phyloP scores from a whole-genome alignment of 179 eudicot genomes.

The Kewa caespitosa region DNA sequence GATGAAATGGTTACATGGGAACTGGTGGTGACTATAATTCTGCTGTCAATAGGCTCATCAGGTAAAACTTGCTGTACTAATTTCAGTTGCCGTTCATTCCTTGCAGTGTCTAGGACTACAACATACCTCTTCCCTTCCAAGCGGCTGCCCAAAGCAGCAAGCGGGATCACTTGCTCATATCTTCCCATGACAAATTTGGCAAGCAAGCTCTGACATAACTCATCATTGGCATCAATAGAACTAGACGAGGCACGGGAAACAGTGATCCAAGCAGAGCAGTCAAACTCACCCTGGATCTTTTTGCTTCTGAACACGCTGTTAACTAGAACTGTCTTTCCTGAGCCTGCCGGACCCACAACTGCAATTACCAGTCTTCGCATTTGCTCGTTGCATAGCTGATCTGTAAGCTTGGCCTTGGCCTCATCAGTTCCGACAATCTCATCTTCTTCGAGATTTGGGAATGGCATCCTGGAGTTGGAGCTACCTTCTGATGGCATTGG shows the following conservation, averaged over 20 bases:
- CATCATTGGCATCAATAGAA: not conserved
- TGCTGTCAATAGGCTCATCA: slow-evolving; percentile 13
- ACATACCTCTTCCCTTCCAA: not conserved
- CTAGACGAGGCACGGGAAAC: not conserved
- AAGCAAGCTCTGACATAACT: not conserved
- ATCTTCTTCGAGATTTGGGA: not conserved
- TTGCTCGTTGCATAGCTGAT: not conserved
- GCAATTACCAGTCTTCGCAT: not conserved
- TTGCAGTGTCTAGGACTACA: not conserved
- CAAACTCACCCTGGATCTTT: not conserved
- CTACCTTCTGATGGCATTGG: not conserved
- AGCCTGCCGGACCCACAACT: not conserved
- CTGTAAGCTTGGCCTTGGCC: not conserved
- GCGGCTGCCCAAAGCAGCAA: not conserved
- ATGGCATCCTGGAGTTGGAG: not conserved
- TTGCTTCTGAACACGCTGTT: not conserved
- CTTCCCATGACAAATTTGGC: not conserved
- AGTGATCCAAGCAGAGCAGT: not conserved
- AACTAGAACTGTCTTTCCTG: not conserved
- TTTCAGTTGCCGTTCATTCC: not conserved
- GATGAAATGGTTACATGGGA: slow-evolving; percentile 3
- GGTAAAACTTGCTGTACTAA: slow-evolving; percentile 12
- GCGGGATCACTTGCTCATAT: not conserved
- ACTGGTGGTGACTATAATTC: slow-evolving; percentile 26
- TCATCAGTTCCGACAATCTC: not conserved